These are phyloP conservation scores for Lepiota brunneoincarnata DNA, from an alignment of 768 basidiomycete genomes.

Conservation along the genomic window DNA sequence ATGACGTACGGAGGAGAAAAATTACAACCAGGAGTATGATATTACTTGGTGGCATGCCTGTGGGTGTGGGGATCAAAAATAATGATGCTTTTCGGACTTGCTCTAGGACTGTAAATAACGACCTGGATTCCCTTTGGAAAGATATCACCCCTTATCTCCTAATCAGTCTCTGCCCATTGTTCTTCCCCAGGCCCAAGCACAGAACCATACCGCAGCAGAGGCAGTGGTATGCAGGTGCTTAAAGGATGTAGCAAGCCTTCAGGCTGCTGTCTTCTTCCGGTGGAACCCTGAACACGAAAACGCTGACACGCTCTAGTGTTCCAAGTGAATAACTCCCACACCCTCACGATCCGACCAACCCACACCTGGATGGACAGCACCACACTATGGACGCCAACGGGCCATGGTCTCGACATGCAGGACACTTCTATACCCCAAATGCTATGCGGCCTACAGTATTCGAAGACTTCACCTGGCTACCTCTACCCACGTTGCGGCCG, in stretches of 20 bases:
- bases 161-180: background rate
- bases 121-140: too few relatives aligned
- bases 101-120: too few relatives aligned
- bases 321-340: too few relatives aligned
- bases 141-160: too few relatives aligned
- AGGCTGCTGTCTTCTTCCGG: conserved; percentile 39
- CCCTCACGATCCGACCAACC: too few relatives aligned
- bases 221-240: conserved; percentile 6
- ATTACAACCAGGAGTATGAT: too few relatives aligned
- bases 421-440: conserved; percentile 43
- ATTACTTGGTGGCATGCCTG: too few relatives aligned
- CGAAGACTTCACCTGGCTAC: conserved; percentile 37
- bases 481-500: conserved; percentile 22
- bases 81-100: too few relatives aligned
- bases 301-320: too few relatives aligned
- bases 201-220: conserved; percentile 21
- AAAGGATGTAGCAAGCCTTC: conserved; percentile 36
- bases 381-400: conserved; percentile 28
- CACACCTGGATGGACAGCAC: too few relatives aligned
- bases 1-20: too few relatives aligned
- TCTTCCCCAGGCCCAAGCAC: conserved; percentile 29
- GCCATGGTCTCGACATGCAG: conserved; percentile 53
- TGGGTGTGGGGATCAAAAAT: too few relatives aligned
- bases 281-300: conserved; percentile 5
- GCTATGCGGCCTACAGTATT: conserved; percentile 42